phyloP scores from a whole-genome alignment of 768 basidiomycete genomes.

The Pulveroboletus sp. region DNA sequence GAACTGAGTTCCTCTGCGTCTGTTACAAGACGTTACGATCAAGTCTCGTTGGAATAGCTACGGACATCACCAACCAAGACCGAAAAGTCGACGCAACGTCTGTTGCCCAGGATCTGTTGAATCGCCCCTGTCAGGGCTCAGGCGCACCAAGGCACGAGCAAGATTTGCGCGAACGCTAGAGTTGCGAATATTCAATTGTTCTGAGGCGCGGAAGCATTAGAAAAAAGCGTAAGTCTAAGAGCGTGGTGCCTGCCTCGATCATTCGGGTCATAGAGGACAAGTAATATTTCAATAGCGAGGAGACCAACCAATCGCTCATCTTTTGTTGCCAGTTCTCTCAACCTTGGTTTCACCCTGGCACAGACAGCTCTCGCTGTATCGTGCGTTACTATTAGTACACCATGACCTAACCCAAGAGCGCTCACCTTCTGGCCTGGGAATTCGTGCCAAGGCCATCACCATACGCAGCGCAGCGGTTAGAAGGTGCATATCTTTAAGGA shows the following conservation, averaged over 20 bases:
- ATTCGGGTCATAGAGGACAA: slow-evolving; percentile 8
- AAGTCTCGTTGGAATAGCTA: neutral
- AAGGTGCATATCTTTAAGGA: slow-evolving; percentile 6
- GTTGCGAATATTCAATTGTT: slow-evolving; percentile 4
- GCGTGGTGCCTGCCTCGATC: slow-evolving; percentile 1
- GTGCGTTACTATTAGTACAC: neutral
- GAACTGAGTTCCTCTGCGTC: slow-evolving; percentile 2
- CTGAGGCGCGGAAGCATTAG: neutral
- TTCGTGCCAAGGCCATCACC: slow-evolving; percentile 14
- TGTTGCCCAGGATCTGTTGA: neutral
- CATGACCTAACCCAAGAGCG: neutral
- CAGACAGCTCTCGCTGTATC: neutral
- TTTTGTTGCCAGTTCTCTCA: slow-evolving; percentile 14
- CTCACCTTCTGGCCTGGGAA: slow-evolving; percentile 17
- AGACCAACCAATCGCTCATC: slow-evolving; percentile 10
- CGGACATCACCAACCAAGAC: slow-evolving; percentile 11
- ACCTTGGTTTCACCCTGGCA: slow-evolving; percentile 7
- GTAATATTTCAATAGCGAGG: slow-evolving; percentile 19
- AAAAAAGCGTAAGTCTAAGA: neutral
- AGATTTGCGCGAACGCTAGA: slow-evolving; percentile 15
- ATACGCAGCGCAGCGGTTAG: slow-evolving; percentile 19
- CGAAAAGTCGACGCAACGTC: slow-evolving; percentile 13
- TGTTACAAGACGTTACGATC: neutral
- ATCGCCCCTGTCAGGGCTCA: neutral
- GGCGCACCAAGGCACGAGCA: slow-evolving; percentile 11